Percentiles rank a stretch among this genome's conserved stretches.
These are phyloP conservation scores for Goffeauzyma gilvescens DNA, from an alignment of 768 basidiomycete genomes.

Conservation along the genomic window DNA sequence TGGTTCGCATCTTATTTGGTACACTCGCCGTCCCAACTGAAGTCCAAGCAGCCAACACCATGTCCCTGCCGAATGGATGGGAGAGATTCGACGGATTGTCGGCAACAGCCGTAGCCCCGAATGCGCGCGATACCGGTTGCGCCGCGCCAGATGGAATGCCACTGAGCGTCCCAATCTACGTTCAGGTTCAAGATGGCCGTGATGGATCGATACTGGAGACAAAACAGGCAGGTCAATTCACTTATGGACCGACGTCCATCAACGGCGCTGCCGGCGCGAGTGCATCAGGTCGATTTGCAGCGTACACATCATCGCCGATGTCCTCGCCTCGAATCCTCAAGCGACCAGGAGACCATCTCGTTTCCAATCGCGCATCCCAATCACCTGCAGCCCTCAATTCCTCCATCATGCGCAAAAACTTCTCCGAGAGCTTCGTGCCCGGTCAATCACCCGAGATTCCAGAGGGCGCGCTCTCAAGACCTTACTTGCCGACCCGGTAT, in stretches of 20 bases:
- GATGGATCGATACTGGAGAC: conserved; percentile 28
- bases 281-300: background rate
- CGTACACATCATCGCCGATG: too few relatives aligned
- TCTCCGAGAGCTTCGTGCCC: conserved; percentile 1
- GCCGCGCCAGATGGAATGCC: too few relatives aligned
- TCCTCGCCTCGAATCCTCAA: background rate
- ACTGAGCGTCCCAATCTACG: too few relatives aligned
- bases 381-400: background rate
- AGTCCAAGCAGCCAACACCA: conserved; percentile 29
- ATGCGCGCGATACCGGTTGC: too few relatives aligned
- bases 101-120: too few relatives aligned
- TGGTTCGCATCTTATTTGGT: conserved; percentile 57
- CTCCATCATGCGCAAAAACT: background rate
- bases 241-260: too few relatives aligned
- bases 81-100: conserved; percentile 41
- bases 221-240: conserved; percentile 15
- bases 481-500: too few relatives aligned
- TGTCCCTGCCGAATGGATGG: background rate
- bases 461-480: too few relatives aligned
- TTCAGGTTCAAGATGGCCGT: conserved; percentile 43
- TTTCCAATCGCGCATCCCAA: conserved; percentile 6
- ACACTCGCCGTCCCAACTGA: conserved; percentile 48
- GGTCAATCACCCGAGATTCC: too few relatives aligned
- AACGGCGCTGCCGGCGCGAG: background rate
- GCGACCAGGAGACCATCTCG: conserved; percentile 4